phyloP scores from a whole-genome alignment of 2,329 filamentous ascomycete genomes.

The Cladorrhinum sp. region DNA sequence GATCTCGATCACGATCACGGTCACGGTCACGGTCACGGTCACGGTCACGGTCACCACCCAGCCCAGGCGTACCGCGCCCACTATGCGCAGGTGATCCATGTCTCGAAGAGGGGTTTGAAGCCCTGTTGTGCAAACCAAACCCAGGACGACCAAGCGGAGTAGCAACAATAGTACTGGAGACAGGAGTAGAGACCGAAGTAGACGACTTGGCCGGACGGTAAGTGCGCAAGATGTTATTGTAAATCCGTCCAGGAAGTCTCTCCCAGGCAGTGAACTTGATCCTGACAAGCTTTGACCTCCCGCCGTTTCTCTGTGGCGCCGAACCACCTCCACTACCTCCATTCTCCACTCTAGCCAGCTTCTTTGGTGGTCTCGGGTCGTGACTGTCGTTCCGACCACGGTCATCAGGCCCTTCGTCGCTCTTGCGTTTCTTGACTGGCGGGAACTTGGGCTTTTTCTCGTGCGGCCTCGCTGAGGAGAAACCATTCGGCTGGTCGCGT shows the following conservation, averaged over 20 bases:
- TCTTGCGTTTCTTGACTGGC: conserved; percentile 31
- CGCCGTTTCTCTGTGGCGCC: background rate
- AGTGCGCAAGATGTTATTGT: conserved; percentile 7
- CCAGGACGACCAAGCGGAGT: background rate
- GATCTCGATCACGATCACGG: background rate
- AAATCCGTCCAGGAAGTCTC: conserved; percentile 18
- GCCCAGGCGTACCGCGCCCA: background rate
- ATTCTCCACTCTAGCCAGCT: conserved; percentile 25
- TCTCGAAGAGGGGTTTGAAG: background rate
- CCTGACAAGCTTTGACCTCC: conserved; percentile 22
- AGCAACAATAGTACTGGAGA: background rate
- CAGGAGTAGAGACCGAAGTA: background rate
- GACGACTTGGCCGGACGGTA: conserved; percentile 15
- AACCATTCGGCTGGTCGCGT: conserved; percentile 11
- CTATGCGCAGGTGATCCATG: background rate
- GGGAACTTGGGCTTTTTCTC: conserved; percentile 25
- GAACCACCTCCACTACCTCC: conserved; percentile 1
- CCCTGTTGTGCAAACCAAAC: background rate
- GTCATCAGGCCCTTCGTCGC: conserved; percentile 26
- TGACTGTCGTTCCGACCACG: conserved; percentile 18
- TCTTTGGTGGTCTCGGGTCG: conserved; percentile 23
- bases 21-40: background rate
- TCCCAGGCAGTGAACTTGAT: conserved; percentile 25
- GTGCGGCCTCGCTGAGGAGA: conserved; percentile 8
- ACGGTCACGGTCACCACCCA: background rate